A percentile compares a stretch with the other conserved stretches of the same genome.
phyloP scores from a whole-genome alignment of 2,329 filamentous ascomycete species.

The Pestalotiopsis sp. region DNA sequence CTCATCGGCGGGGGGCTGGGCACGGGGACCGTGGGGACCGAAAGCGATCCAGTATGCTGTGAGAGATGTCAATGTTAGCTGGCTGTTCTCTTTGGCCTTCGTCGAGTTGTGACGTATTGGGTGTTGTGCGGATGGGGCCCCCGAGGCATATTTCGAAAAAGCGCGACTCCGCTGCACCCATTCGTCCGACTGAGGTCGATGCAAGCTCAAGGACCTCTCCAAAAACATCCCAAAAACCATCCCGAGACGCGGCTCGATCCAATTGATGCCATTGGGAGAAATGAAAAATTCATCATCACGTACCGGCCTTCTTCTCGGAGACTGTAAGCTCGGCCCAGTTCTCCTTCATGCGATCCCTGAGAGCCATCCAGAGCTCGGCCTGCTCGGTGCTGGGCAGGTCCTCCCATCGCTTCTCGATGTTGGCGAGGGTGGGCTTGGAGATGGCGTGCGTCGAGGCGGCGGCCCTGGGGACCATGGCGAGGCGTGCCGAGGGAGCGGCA shows the following conservation, averaged over 20 bases:
- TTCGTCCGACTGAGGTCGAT: background rate
- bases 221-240: background rate
- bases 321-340: slow-evolving; percentile 94
- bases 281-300: slow-evolving; percentile 41
- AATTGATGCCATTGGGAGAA: background rate
- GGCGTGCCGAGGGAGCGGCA: slow-evolving; percentile 30
- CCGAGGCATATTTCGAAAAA: slow-evolving; percentile 3
- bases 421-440: slow-evolving; percentile 94
- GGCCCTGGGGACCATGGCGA: slow-evolving; percentile 45
- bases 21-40: slow-evolving; percentile 91
- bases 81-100: background rate
- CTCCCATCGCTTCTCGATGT: slow-evolving; percentile 99
- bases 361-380: slow-evolving; percentile 97
- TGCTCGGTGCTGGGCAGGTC: slow-evolving; percentile 97
- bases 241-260: background rate
- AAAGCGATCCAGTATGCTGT: slow-evolving; percentile 99
- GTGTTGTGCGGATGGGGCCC: background rate
- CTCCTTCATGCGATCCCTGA: slow-evolving; percentile 98
- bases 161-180: background rate
- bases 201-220: background rate
- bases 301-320: slow-evolving; percentile 99
- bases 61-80: slow-evolving; percentile 16
- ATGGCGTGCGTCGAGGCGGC: slow-evolving; percentile 82
- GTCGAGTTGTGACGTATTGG: background rate
- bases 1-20: slow-evolving; percentile 81